Evolutionary conservation across 768 basidiomycete species (phyloP), one percentile per base, ranked within the genome.

Genomic region (Mycena crocata): DNA sequence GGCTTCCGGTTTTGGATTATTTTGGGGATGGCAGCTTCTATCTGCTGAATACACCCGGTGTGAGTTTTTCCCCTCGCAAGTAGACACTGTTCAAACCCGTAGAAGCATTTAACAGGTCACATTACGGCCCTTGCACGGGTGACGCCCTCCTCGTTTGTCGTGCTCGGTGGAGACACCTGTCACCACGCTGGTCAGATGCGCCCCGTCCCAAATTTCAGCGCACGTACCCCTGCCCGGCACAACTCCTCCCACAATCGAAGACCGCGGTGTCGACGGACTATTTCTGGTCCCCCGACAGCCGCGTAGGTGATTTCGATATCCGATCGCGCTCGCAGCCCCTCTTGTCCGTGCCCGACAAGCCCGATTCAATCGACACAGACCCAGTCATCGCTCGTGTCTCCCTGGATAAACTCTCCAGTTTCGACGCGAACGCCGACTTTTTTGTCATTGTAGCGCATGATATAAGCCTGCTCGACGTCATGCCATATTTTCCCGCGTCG

Each of bases 361-460:
- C 65, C 44, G 49, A 54, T 39, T 31, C 55, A 5, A 52, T 40
- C 12, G 51, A 65, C 51, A 17, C n/a, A 3, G 45, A 65, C 55
- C 63, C 62, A 19, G 62, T 48, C 23, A 40, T 34, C 4, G 45
- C 21, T 14, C 57, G 58, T 32, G 64, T 60, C 23, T 57, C 66
- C 15, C 50, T 68, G 3, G 62, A 34, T 26, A 68, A 66, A 31
- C 30, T 72, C 10, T 64, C 71, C 7, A 50, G 4, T 12, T 58
- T 72, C 26, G 72, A 72, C 35, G 69, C 69, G 15, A 52, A 70
- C 39, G 46, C 34, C 5, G 57, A 71, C 37, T 61, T 71, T 26
- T 58, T 72, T 19, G 66, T 67, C 10, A 31, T 71, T 3, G 12
- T 72, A 23, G 51, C 72, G 39, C 72, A 72, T 34, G 71, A 72